Base-by-base conservation (phyloP, 2,329 filamentous ascomycete species). In the Trichoderma polysporum region DNA sequence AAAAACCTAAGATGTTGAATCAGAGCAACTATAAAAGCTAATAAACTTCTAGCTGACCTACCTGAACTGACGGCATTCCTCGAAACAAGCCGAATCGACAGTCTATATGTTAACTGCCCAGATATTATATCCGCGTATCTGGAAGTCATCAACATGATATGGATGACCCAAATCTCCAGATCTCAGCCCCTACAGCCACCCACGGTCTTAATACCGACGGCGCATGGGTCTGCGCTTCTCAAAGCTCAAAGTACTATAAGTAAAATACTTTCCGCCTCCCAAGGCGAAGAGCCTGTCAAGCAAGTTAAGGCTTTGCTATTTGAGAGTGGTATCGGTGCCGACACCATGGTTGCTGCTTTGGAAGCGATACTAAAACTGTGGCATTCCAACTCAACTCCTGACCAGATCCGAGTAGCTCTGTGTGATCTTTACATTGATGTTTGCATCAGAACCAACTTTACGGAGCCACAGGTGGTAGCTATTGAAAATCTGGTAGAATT, bases 391-490 rank as follows among this genome's bases (percentile, higher is more conserved):
- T 71, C 69, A 12, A 56, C 71, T 2, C 69, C 75, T 2, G 68
- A 76, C 3, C 67, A 71, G 17, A 71, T 72, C 3, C 71, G 76
- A 4, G 64, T 73, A 1, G 74, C 72, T 37, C 76, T 86, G 6
- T 79, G 79, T 61, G 70, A 70, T 0, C 71, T 85, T 3, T 87
- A 86, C 68, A 70, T 81, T 12, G 75, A 80, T 19, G 71, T 82
- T 1, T 82, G 79, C 66, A 66, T 78, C 5, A 70, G 71, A 4
- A 79, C 80, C 0, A 71, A 74, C 1, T 79, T 78, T 1, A 74
- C 81, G 0, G 83, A 85, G 62, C 79, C 83, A n/a, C 81, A 83
- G 5, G 78, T 81, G 0, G 73, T 80, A 5, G 82, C 84, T 0
- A 71, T 88, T 12, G 73, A 78, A 13, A 84, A 84, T 53, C 79